Percentiles rank a stretch among this genome's conserved stretches.
These are phyloP conservation scores for Antrodiella citrinella DNA, from an alignment of 768 basidiomycete species.

Conservation along the genomic window DNA sequence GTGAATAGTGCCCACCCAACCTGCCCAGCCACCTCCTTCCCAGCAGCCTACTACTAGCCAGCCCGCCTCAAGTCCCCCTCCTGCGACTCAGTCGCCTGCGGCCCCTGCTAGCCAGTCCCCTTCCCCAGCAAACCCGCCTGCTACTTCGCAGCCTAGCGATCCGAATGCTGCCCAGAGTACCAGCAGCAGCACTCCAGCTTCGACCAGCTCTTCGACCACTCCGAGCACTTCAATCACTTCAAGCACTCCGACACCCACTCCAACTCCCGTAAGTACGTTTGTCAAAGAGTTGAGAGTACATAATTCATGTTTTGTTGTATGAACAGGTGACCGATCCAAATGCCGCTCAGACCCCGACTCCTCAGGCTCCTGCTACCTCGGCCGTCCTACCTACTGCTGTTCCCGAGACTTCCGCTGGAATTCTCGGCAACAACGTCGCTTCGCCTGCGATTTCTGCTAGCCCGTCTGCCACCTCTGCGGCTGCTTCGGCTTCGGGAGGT, in stretches of 20 bases:
- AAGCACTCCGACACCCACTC: background rate
- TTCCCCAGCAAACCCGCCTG: background rate
- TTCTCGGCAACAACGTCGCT: too few species aligned
- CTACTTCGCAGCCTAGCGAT: background rate
- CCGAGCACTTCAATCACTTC: background rate
- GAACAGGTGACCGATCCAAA: too few species aligned
- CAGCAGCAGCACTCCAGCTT: background rate
- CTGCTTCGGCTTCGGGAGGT: slow-evolving; percentile 13
- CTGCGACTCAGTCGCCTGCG: background rate
- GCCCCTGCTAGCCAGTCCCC: background rate
- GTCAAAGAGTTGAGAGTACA: too few species aligned
- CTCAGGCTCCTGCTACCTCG: too few species aligned
- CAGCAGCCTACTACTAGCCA: background rate
- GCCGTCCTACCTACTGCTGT: too few species aligned
- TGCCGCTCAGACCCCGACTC: too few species aligned
- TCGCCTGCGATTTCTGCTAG: background rate
- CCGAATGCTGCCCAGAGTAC: background rate
- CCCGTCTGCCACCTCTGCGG: background rate
- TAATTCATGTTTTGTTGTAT: too few species aligned
- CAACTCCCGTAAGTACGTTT: background rate
- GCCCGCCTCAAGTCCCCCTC: too few species aligned
- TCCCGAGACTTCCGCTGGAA: too few species aligned
- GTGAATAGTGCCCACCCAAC: too few species aligned
- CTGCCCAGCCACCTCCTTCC: background rate
- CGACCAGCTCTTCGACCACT: background rate